phyloP scores from a whole-genome alignment of 306 rosid genomes.

The Psophocarpus tetragonolobus region DNA sequence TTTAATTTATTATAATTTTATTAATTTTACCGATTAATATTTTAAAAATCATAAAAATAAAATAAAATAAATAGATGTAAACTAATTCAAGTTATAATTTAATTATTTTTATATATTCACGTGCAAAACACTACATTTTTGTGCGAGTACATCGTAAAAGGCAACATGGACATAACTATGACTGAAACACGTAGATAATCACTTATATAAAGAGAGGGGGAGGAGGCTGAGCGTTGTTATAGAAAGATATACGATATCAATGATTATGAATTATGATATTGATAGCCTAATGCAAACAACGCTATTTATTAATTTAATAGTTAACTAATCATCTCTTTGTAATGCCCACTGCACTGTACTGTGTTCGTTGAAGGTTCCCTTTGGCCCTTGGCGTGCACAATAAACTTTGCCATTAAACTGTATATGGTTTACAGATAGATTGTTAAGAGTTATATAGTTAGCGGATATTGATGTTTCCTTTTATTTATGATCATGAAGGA shows the following conservation, averaged over 20 bases:
- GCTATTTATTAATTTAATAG: neutral
- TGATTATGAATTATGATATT: neutral
- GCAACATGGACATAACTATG: neutral
- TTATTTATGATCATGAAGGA: neutral
- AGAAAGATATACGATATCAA: slow-evolving; percentile 15
- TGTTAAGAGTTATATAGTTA: neutral
- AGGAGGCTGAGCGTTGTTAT: slow-evolving; percentile 17
- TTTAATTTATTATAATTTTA: no score
- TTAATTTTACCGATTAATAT: no score
- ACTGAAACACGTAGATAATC: slow-evolving; percentile 25
- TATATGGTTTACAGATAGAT: slow-evolving; percentile 22
- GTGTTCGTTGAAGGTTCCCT: neutral
- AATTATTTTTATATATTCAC: neutral
- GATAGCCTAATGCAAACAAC: neutral
- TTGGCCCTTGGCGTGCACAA: slow-evolving; percentile 32
- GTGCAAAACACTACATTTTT: neutral
- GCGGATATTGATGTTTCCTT: neutral
- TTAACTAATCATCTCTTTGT: slow-evolving; percentile 8
- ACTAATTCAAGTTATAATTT: no score
- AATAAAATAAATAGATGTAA: no score
- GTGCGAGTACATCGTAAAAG: neutral
- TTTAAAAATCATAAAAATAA: no score
- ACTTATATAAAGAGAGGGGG: neutral
- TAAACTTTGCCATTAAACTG: neutral
- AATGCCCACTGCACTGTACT: slow-evolving; percentile 36